A percentile compares a stretch with the other conserved stretches of the same genome.
Conservation (phyloP, 495 filamentous ascomycete species). For the Aspergillus sparsus region DNA sequence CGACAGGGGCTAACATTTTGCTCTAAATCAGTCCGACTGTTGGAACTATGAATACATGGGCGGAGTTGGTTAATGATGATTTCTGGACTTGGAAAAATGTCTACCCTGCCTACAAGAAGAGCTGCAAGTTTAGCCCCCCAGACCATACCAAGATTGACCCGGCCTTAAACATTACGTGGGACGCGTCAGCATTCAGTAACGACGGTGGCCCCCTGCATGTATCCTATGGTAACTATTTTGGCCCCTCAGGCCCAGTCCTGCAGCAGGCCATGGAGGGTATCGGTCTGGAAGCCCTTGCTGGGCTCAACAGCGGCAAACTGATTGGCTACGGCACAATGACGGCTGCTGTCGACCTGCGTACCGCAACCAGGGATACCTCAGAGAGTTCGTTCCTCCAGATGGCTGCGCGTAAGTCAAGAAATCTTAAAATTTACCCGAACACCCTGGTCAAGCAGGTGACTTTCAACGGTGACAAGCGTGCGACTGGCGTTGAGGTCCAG, state of each 20-base stretch:
- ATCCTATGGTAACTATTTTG: constrained; percentile 25
- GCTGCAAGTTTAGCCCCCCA: constrained; percentile 51
- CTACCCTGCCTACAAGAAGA: constrained; percentile 54
- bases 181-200: constrained; percentile 29
- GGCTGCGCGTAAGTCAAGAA: constrained; percentile 24
- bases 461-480: constrained; percentile 45
- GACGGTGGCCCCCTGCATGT: constrained; percentile 42
- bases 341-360: constrained; percentile 38
- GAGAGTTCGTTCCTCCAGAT: constrained; percentile 43
- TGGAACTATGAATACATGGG: constrained; percentile 51
- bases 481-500: constrained; percentile 52
- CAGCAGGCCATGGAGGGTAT: constrained; percentile 29
- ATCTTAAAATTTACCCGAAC: constrained; percentile 38
- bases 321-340: constrained; percentile 34
- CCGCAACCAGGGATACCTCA: constrained; percentile 36
- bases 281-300: constrained; percentile 30
- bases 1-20: no score
- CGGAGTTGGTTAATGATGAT: constrained; percentile 54
- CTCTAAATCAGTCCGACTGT: no score
- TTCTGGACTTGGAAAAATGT: constrained; percentile 53
- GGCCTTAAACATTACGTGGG: constrained; percentile 33
- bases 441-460: constrained; percentile 46
- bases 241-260: constrained; percentile 31
- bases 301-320: constrained; percentile 40
- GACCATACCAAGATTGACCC: constrained; percentile 26